Percentiles rank a stretch among this genome's conserved stretches.
Evolutionary conservation across 768 basidiomycete species (phyloP).

Genomic region (Tricholoma bakamatsutake): DNA sequence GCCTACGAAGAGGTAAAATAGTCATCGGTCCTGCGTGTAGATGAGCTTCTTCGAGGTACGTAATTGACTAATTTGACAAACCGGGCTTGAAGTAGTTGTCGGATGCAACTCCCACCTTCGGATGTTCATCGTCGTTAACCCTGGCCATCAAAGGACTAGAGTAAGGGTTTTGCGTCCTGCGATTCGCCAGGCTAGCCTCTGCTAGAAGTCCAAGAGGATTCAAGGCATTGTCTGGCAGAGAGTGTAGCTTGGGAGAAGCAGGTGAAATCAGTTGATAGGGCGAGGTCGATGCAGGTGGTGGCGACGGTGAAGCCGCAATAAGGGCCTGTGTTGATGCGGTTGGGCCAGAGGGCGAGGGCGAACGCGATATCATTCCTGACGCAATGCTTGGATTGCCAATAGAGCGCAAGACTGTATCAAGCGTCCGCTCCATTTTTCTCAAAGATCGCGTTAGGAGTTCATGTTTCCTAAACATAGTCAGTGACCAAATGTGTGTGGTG

Average conservation of each 20-base stretch:
- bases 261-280: constrained; percentile 27
- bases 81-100: constrained; percentile 92
- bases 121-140: constrained; percentile 31
- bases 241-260: constrained; percentile 82
- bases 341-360: constrained; percentile 64
- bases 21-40: constrained; percentile 72
- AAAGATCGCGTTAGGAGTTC: constrained; percentile 76
- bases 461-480: constrained; percentile 57
- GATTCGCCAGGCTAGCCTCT: constrained; percentile 79
- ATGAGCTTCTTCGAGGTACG: constrained; percentile 1
- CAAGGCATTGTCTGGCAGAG: constrained; percentile 84
- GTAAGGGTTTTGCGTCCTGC: constrained; percentile 48
- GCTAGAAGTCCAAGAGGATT: constrained; percentile 92
- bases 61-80: constrained; percentile 24
- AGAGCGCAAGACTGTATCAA: constrained; percentile 87
- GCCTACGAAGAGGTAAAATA: constrained; percentile 72
- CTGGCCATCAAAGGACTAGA: constrained; percentile 35
- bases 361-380: constrained; percentile 76
- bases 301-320: constrained; percentile 44
- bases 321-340: constrained; percentile 52
- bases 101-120: constrained; percentile 73
- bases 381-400: constrained; percentile 80
- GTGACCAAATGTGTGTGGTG: constrained; percentile 16
- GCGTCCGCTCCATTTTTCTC: constrained; percentile 86
- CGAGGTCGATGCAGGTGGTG: constrained; percentile 35